Base-by-base conservation (phyloP, 2,329 filamentous ascomycete species). In the Colletotrichum sp. region DNA sequence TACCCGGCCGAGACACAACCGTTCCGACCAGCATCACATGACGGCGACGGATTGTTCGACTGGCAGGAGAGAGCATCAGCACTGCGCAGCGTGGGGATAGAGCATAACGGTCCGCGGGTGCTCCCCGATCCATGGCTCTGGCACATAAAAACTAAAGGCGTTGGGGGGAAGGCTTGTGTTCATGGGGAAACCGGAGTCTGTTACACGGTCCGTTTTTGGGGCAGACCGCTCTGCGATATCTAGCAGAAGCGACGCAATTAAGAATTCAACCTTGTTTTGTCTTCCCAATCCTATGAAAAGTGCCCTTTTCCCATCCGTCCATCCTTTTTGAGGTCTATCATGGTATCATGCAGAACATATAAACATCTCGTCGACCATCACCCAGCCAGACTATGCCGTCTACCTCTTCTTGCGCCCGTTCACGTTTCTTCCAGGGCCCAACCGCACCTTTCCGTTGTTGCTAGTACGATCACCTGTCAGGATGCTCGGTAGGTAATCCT, bases 401-500 rank as follows among this genome's bases (percentile, higher is more conserved):
- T 28, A 72, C 66, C 32, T 75, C 18, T 36, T 65, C 68, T 66
- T 61, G 27, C 77, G 64, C 16, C 66, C 30, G 85, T 99, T 99
- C 68, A 98, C 91, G 81, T 94, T 95, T 82, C 93, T 92, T 10
- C 97, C 97, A 13, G 95, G 96, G 10, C 97, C 97, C 13, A 98
- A 92, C 81, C 92, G 94, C 75, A 95, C 91, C 84, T 91, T 93
- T 1, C 94, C 94, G 3, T 91, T 90, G 6, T 86, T 86, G 61
- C 90, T 91, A 9, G 83, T 89, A 10, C 96, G 89, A 80, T 96
- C 92, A 0, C 97, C 97, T 1, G 92, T 97, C 81, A 99, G 82
- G 64, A 99, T 94, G 39, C 92, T 89, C 0, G 97, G 97, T 77
- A 98, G 85, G 83, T 96, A 98, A 85, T 99, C 96, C 82, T 97